Percentiles rank a stretch among this genome's conserved stretches.
Conservation (phyloP, 2,329 filamentous ascomycete species). For the Cladophialophora immunda region DNA sequence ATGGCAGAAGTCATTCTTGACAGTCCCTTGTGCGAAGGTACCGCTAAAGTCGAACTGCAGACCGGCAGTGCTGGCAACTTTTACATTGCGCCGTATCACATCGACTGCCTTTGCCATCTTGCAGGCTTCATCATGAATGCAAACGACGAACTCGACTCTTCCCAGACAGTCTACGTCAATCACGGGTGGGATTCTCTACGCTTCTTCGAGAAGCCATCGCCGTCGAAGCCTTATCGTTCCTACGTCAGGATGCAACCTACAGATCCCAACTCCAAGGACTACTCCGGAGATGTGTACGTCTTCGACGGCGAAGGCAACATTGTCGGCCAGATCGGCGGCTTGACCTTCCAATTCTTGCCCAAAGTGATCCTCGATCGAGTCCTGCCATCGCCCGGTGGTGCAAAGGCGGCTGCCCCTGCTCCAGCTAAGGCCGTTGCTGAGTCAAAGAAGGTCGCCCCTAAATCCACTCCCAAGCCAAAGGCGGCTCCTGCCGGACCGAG, state of each 20-base stretch:
- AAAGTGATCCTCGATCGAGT: conserved; percentile 8
- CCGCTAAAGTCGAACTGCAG: conserved; percentile 42
- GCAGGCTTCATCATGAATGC: conserved; percentile 51
- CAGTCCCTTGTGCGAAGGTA: conserved; percentile 44
- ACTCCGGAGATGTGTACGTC: conserved; percentile 65
- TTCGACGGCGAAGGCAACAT: conserved; percentile 63
- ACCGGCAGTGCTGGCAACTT: conserved; percentile 36
- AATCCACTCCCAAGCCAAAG: not conserved
- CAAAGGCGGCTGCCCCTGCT: conserved; percentile 6
- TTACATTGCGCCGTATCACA: conserved; percentile 43
- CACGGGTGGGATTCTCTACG: conserved; percentile 48
- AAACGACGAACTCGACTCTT: conserved; percentile 38
- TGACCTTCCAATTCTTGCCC: conserved; percentile 46
- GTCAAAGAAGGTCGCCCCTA: not conserved
- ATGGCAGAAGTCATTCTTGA: conserved; percentile 47
- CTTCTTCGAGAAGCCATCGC: conserved; percentile 38
- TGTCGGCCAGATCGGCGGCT: conserved; percentile 58
- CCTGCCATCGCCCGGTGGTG: conserved; percentile 3
- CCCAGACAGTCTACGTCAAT: conserved; percentile 45
- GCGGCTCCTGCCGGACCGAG: not conserved
- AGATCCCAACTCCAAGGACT: conserved; percentile 42
- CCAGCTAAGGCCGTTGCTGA: not conserved
- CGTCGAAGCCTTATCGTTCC: conserved; percentile 40
- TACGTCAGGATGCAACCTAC: conserved; percentile 47
- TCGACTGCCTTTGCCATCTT: conserved; percentile 49